Evolutionary conservation across 441 rosid genomes (phyloP).

Genomic region (Erodium texanum): DNA sequence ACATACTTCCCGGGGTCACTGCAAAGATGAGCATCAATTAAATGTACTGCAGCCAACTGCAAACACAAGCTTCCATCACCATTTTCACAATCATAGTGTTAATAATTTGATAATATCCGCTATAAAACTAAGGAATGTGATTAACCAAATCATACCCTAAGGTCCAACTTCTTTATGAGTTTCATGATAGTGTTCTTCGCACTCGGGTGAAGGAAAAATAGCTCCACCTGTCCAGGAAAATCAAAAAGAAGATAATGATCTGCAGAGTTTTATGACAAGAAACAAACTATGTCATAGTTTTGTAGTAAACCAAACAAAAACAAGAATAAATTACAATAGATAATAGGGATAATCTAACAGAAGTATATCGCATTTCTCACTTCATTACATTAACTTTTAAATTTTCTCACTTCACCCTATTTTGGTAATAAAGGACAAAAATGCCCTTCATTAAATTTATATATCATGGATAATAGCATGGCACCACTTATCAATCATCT

Average conservation of each 20-base stretch:
- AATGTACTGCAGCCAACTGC: conserved; percentile 82
- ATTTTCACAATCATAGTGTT: background rate
- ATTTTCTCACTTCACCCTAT: too few species aligned
- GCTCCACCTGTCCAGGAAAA: conserved; percentile 94
- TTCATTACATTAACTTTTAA: too few species aligned
- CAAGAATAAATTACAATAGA: background rate
- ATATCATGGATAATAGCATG: background rate
- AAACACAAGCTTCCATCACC: conserved; percentile 19
- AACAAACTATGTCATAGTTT: background rate
- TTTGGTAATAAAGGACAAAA: too few species aligned
- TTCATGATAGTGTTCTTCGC: conserved; percentile 62
- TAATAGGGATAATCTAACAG: background rate
- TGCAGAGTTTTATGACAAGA: conserved; percentile 34
- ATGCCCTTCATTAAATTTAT: too few species aligned
- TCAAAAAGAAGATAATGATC: conserved; percentile 92
- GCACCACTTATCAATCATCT: background rate
- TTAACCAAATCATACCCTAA: conserved; percentile 44
- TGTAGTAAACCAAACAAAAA: conserved; percentile 1
- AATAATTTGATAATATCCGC: background rate
- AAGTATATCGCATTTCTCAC: background rate
- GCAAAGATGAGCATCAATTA: conserved; percentile 78
- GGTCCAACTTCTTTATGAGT: conserved; percentile 67
- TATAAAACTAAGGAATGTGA: background rate
- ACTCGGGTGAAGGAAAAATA: conserved; percentile 70
- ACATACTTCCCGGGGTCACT: conserved; percentile 76